Evolutionary conservation across 495 filamentous ascomycete species (phyloP), one percentile per base, ranked within the genome.

Genomic region (Sphaerosporella brunnea): DNA sequence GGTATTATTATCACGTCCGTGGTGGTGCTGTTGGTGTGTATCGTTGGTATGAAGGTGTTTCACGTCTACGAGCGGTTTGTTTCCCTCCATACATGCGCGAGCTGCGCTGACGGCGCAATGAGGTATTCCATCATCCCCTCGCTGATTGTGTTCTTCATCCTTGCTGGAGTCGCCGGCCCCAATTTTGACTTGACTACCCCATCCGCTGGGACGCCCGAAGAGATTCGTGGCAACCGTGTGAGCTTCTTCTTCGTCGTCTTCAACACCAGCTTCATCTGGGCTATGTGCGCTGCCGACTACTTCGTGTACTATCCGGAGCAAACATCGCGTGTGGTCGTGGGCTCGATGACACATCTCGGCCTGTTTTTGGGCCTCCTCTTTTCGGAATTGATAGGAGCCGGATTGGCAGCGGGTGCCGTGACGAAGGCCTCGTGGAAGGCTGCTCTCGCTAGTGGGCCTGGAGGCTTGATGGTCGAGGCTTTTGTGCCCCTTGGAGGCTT

Each of bases 31-130:
- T 63, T 68, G 0, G 69, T 86, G 19, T 73, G 79, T 0, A 80
- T 77, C 1, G 83, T 85, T 62, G 81, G 81, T 3, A 83, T 83
- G 60, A 67, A 68, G 48, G 65, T 77, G 36, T 83, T 83, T 61
- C 78, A 83, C 51, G 68, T 68, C 47, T 86, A 82, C 60, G 76
- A 83, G 66, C 68, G 77, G 64, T 81, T 47, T 44, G 64, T 59
- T 26, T 32, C 13, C 28, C 13, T 32, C 28, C 28, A 38, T 2
- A 21, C n/a, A 10, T 18, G n/a, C n/a, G n/a, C n/a, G n/a, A n/a
- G n/a, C n/a, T n/a, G n/a, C n/a, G 37, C 37, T 40, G 10, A 40
- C 20, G 2, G 21, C 10, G 20, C 21, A 21, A 32, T 40, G 19
- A 76, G 74, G 59, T 79, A 75, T 51, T 78, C 78, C 1, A 83